A percentile compares a stretch with the other conserved stretches of the same genome.
phyloP scores from a whole-genome alignment of 768 basidiomycete genomes.

The Trametes gibbosa region DNA sequence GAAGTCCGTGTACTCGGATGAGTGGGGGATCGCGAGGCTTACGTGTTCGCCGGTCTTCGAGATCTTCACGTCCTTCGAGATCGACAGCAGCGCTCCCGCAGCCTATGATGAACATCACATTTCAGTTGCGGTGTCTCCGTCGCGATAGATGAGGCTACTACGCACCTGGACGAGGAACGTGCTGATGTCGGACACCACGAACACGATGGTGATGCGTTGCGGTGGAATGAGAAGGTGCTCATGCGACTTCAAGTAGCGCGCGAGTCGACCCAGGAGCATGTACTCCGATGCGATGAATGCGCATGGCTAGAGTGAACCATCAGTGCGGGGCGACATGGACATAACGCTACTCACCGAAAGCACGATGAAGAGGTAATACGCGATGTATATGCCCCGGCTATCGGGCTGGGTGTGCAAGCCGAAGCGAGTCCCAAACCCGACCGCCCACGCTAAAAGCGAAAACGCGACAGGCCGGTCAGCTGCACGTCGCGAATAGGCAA shows the following conservation, averaged over 20 bases:
- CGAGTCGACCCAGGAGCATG: slow-evolving; percentile 60
- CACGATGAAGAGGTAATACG: slow-evolving; percentile 58
- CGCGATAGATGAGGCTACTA: neutral
- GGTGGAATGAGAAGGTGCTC: slow-evolving; percentile 49
- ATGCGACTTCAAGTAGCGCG: slow-evolving; percentile 45
- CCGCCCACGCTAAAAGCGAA: slow-evolving; percentile 49
- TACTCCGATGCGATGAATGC: slow-evolving; percentile 74
- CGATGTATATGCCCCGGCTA: slow-evolving; percentile 50
- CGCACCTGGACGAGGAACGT: slow-evolving; percentile 66
- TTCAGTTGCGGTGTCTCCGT: neutral
- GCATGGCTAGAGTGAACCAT: slow-evolving; percentile 49
- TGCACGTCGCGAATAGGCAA: too few relatives aligned
- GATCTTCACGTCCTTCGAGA: slow-evolving; percentile 28
- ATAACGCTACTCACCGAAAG: slow-evolving; percentile 42
- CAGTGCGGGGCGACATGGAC: neutral
- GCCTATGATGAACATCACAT: slow-evolving; percentile 36
- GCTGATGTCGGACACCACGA: slow-evolving; percentile 59
- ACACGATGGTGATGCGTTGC: slow-evolving; percentile 50
- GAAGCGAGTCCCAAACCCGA: slow-evolving; percentile 56
- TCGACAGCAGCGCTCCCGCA: slow-evolving; percentile 46
- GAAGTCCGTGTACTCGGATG: too few relatives aligned
- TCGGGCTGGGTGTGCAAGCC: slow-evolving; percentile 53
- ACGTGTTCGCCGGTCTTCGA: slow-evolving; percentile 16
- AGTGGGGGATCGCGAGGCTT: too few relatives aligned
- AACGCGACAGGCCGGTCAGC: neutral